Evolutionary conservation across 352 stramenopile species (phyloP).

Genomic region (Pseudoperonospora humuli): DNA sequence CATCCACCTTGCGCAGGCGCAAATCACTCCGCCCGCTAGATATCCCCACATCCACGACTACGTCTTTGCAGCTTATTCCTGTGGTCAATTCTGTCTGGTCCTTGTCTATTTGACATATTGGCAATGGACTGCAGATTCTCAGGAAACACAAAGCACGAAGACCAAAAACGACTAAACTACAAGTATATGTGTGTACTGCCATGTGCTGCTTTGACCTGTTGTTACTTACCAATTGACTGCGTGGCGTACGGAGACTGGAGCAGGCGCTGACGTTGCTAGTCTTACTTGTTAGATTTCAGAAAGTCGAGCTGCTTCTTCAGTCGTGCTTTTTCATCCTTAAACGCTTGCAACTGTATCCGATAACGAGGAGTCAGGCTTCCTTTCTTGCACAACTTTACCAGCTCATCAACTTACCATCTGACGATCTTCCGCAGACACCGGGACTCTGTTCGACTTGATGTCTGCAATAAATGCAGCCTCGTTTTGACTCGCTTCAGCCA

Average conservation of each 20-base stretch:
- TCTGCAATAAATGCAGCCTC: conserved; percentile 74
- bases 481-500: conserved; percentile 69
- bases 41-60: conserved; percentile 86
- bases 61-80: conserved; percentile 74
- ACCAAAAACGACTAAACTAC: conserved; percentile 32
- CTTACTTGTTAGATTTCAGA: conserved; percentile 54
- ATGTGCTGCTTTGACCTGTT: not conserved
- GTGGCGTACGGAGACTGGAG: too few relatives aligned
- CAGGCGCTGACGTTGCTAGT: too few relatives aligned
- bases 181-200: conserved; percentile 3
- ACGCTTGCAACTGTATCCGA: conserved; percentile 53
- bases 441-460: conserved; percentile 47
- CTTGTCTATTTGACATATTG: conserved; percentile 77
- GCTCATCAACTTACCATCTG: conserved; percentile 47
- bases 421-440: conserved; percentile 56
- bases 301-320: conserved; percentile 83
- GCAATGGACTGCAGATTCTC: conserved; percentile 54
- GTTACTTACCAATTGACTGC: too few relatives aligned
- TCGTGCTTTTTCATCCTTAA: conserved; percentile 80
- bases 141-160: conserved; percentile 15
- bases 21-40: conserved; percentile 36
- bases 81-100: conserved; percentile 62
- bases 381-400: not conserved
- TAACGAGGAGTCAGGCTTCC: conserved; percentile 1
- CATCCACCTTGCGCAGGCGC: conserved; percentile 48